These are phyloP conservation scores for Penicillium mononematosum DNA, from an alignment of 495 filamentous ascomycete species.

Conservation along the genomic window DNA sequence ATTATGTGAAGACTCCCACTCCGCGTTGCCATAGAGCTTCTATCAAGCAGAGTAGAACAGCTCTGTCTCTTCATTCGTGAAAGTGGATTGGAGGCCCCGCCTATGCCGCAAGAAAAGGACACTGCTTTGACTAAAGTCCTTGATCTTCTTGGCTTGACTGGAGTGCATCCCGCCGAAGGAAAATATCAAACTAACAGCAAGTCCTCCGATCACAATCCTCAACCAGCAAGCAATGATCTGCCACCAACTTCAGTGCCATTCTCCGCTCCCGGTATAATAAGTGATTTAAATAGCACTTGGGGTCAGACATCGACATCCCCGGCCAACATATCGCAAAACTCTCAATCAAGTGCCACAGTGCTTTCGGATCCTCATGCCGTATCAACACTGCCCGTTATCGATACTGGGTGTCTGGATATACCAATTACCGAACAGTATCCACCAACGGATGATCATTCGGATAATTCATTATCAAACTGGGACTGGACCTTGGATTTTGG, in stretches of 20 bases:
- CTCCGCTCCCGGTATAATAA: neutral
- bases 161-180: neutral
- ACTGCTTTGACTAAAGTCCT: conserved; percentile 13
- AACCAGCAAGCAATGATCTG: neutral
- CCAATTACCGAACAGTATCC: neutral
- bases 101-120: conserved; percentile 17
- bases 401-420: neutral
- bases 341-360: neutral
- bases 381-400: neutral
- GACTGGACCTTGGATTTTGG: neutral
- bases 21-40: conserved; percentile 24
- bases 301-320: neutral
- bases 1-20: conserved; percentile 16
- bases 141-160: conserved; percentile 12
- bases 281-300: neutral
- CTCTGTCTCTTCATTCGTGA: conserved; percentile 21
- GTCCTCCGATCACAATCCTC: neutral
- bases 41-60: conserved; percentile 21
- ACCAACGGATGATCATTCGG: neutral
- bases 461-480: neutral
- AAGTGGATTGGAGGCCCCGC: conserved; percentile 22
- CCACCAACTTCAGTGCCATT: neutral
- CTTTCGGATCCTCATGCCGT: neutral
- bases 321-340: neutral
- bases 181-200: neutral